phyloP scores from a whole-genome alignment of 2,329 filamentous ascomycete genomes.

The Talaromyces funiculosus region DNA sequence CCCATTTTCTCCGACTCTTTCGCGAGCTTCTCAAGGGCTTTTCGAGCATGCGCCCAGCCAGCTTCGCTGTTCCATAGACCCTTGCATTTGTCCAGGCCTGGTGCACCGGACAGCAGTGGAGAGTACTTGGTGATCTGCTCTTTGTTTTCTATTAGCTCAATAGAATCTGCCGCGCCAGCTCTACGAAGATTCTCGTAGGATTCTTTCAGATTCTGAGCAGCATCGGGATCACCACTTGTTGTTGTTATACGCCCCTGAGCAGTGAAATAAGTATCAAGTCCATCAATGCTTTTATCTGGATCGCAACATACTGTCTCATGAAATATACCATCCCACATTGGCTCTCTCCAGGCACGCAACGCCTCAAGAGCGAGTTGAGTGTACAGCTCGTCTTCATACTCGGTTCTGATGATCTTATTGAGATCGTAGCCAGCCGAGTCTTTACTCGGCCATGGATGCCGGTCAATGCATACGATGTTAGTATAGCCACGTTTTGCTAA shows the following conservation, averaged over 20 bases:
- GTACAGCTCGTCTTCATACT: conserved; percentile 9
- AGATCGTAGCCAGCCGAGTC: conserved; percentile 49
- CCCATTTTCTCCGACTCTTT: conserved; percentile 44
- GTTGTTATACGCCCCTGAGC: conserved; percentile 3
- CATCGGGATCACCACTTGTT: conserved; percentile 12
- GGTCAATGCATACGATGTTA: conserved; percentile 46
- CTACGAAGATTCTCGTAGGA: conserved; percentile 9
- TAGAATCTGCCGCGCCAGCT: conserved; percentile 24
- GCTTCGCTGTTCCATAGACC: conserved; percentile 39
- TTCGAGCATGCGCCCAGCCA: conserved; percentile 52
- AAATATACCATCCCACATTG: conserved; percentile 11
- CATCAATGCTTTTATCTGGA: neutral
- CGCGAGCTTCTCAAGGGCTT: conserved; percentile 44
- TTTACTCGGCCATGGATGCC: conserved; percentile 41
- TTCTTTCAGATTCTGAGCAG: conserved; percentile 12
- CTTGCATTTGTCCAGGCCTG: conserved; percentile 46
- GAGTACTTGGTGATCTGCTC: conserved; percentile 42
- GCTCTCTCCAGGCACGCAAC: conserved; percentile 3
- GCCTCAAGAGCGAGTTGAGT: conserved; percentile 11
- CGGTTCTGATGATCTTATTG: conserved; percentile 40
- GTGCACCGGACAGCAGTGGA: conserved; percentile 47
- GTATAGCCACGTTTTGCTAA: conserved; percentile 46
- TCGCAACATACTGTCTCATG: conserved; percentile 4
- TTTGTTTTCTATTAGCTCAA: conserved; percentile 35
- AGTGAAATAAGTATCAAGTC: neutral